These are phyloP conservation scores for Cardamine chenopodiifolia DNA, from an alignment of 345 rosid genomes.

Conservation along the genomic window DNA sequence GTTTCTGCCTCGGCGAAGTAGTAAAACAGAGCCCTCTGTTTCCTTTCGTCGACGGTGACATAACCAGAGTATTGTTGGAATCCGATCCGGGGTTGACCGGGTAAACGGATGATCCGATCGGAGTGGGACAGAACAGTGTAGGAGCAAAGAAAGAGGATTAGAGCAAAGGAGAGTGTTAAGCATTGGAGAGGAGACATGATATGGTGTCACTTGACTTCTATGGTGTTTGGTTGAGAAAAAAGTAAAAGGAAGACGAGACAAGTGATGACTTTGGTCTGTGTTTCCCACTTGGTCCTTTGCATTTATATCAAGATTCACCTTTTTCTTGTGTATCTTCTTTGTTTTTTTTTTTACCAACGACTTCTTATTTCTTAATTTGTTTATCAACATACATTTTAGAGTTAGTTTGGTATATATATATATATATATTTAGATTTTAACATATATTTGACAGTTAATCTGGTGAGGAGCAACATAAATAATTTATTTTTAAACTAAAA, in stretches of 20 bases:
- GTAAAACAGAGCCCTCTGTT: conserved; percentile 84
- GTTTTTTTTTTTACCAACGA: too few relatives aligned
- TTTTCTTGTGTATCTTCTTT: background rate
- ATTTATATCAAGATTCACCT: conserved; percentile 39
- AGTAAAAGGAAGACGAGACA: conserved; percentile 34
- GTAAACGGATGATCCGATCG: conserved; percentile 61
- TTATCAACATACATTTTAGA: background rate
- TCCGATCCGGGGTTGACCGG: conserved; percentile 83
- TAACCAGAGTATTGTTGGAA: conserved; percentile 88
- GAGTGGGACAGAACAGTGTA: conserved; percentile 43
- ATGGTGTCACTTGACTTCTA: conserved; percentile 16
- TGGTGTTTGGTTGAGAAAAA: conserved; percentile 31
- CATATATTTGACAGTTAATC: background rate
- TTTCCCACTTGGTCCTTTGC: conserved; percentile 35
- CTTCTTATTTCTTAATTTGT: too few relatives aligned
- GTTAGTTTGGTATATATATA: background rate
- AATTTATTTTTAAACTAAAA: background rate
- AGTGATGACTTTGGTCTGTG: conserved; percentile 40
- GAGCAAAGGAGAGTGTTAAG: conserved; percentile 48
- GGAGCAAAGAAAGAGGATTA: conserved; percentile 47
- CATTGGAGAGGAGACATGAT: conserved; percentile 38
- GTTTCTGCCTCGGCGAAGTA: conserved; percentile 91
- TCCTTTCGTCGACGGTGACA: conserved; percentile 70
- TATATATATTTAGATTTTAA: too few relatives aligned
- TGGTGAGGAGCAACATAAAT: background rate